phyloP scores from a whole-genome alignment of 352 stramenopile species.

The Pythium coloratum region DNA sequence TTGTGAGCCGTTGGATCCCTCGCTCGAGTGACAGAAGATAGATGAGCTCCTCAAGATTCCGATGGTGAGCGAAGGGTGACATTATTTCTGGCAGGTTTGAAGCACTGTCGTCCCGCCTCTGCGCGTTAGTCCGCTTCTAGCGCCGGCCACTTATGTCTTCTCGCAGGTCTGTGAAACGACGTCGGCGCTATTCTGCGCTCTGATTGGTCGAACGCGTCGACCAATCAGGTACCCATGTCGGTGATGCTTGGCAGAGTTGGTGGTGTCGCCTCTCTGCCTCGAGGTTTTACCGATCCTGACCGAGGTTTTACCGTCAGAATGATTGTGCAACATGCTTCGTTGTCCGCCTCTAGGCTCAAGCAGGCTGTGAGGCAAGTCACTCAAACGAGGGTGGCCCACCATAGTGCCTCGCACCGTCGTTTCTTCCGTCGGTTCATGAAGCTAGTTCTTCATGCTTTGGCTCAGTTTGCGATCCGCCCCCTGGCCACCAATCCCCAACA shows the following conservation, averaged over 20 bases:
- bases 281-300: not conserved
- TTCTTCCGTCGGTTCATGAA: constrained; percentile 8
- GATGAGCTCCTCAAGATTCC: constrained; percentile 17
- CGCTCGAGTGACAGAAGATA: constrained; percentile 10
- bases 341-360: constrained; percentile 27
- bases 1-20: not conserved
- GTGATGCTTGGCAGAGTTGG: constrained; percentile 31
- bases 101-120: constrained; percentile 1
- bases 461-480: not conserved
- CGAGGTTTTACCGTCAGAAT: constrained; percentile 29
- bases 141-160: constrained; percentile 9
- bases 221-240: constrained; percentile 31
- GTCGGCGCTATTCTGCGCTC: constrained; percentile 15
- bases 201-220: constrained; percentile 23
- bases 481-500: constrained; percentile 1
- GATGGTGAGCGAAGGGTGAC: constrained; percentile 14
- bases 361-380: constrained; percentile 5
- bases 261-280: not conserved
- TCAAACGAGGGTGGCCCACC: constrained; percentile 4
- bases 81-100: constrained; percentile 14
- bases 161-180: constrained; percentile 31
- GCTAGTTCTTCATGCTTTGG: not conserved
- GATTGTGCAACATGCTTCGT: constrained; percentile 33
- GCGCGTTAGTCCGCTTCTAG: constrained; percentile 25
- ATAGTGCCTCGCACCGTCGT: constrained; percentile 15